A percentile compares a stretch with the other conserved stretches of the same genome.
Conservation (phyloP, 2,329 filamentous ascomycete genomes). For the Penicillium thymicola region DNA sequence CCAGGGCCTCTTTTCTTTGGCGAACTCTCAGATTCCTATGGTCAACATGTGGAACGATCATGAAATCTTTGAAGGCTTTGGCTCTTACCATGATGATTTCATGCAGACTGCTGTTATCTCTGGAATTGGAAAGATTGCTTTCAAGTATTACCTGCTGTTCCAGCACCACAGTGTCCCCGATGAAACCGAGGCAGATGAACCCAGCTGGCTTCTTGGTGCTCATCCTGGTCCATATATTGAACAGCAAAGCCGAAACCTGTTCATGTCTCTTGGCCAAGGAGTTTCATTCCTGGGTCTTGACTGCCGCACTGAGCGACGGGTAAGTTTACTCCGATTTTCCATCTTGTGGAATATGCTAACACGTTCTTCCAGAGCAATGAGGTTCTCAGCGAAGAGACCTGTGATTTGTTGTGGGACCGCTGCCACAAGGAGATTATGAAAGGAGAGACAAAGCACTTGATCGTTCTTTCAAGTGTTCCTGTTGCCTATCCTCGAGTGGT, state of each 20-base stretch:
- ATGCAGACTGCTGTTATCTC: conserved; percentile 89
- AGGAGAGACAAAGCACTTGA: conserved; percentile 82
- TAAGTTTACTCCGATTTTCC: conserved; percentile 25
- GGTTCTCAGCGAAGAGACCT: conserved; percentile 75
- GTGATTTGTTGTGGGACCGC: conserved; percentile 81
- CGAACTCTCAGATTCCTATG: conserved; percentile 93
- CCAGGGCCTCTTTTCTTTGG: conserved; percentile 88
- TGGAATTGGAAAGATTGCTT: conserved; percentile 84
- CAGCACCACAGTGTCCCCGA: conserved; percentile 85
- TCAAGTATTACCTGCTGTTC: conserved; percentile 99
- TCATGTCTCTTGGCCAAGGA: conserved; percentile 75
- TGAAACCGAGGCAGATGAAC: conserved; percentile 79
- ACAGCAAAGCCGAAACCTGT: conserved; percentile 78
- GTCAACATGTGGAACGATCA: conserved; percentile 98
- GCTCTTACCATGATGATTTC: conserved; percentile 86
- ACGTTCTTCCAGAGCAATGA: conserved; percentile 57
- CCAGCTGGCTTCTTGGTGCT: conserved; percentile 83
- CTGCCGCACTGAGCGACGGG: conserved; percentile 82
- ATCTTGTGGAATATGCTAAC: conserved; percentile 19
- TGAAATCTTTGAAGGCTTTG: conserved; percentile 86
- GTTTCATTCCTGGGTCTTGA: conserved; percentile 84
- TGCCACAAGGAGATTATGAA: conserved; percentile 77
- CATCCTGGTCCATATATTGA: conserved; percentile 85
- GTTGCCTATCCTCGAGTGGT: conserved; percentile 76
- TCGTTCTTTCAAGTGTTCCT: conserved; percentile 81